Percentiles rank a stretch among this genome's conserved stretches.
These are phyloP conservation scores for Litchi chinensis DNA, from an alignment of 345 rosid genomes.

Conservation along the genomic window DNA sequence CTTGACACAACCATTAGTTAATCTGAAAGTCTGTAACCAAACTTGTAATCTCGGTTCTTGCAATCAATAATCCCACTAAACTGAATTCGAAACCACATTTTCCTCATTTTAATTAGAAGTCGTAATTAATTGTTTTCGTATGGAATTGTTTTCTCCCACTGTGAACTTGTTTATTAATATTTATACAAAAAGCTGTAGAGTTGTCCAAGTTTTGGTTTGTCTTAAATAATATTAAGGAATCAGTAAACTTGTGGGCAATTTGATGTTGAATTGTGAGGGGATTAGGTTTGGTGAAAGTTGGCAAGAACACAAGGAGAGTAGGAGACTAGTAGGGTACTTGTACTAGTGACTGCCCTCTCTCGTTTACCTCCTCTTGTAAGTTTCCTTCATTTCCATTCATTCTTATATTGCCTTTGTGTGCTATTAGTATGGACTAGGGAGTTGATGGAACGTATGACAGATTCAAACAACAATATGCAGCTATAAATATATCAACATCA, in stretches of 20 bases:
- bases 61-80: too few relatives aligned
- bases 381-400: not conserved
- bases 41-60: too few relatives aligned
- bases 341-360: not conserved
- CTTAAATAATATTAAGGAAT: not conserved
- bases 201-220: not conserved
- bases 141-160: not conserved
- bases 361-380: not conserved
- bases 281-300: conserved; percentile 20
- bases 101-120: too few relatives aligned
- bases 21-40: too few relatives aligned
- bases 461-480: too few relatives aligned
- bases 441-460: too few relatives aligned
- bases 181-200: not conserved
- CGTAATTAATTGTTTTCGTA: too few relatives aligned
- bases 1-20: too few relatives aligned
- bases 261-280: not conserved
- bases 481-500: too few relatives aligned
- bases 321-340: not conserved
- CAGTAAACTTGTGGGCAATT: conserved; percentile 6
- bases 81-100: too few relatives aligned
- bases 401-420: too few relatives aligned
- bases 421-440: too few relatives aligned
- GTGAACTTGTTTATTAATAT: not conserved
- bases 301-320: conserved; percentile 15